Evolutionary conservation across 2,329 filamentous ascomycete genomes (phyloP).

Genomic region (Plectosphaerella sp.): DNA sequence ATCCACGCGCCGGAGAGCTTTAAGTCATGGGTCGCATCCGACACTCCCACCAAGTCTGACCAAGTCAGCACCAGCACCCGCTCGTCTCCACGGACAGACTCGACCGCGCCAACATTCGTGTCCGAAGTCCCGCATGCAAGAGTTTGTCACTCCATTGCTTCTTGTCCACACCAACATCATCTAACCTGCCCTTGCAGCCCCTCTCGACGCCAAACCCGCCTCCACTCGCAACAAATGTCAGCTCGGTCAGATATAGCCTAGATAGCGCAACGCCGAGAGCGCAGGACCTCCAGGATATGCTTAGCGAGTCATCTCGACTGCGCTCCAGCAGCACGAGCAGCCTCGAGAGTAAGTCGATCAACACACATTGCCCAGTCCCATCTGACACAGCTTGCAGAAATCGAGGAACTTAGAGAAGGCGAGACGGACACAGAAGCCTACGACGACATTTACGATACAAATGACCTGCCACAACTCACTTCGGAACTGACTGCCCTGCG

Average conservation of each 20-base stretch:
- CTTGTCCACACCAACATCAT: constrained; percentile 21
- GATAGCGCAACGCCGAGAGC: constrained; percentile 75
- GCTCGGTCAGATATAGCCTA: constrained; percentile 58
- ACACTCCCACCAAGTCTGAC: constrained; percentile 29
- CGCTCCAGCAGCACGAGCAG: constrained; percentile 68
- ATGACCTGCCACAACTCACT: constrained; percentile 39
- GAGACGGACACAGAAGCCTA: constrained; percentile 54
- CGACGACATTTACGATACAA: constrained; percentile 41
- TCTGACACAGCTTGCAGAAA: constrained; percentile 38
- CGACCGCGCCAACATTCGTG: constrained; percentile 12
- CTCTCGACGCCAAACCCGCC: constrained; percentile 46
- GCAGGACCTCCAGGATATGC: constrained; percentile 74
- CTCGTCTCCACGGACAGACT: constrained; percentile 31
- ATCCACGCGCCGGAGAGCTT: constrained; percentile 88
- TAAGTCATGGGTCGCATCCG: constrained; percentile 59
- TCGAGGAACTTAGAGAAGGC: constrained; percentile 48
- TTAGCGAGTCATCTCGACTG: constrained; percentile 46
- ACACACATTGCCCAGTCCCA: not conserved
- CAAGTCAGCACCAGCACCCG: constrained; percentile 22
- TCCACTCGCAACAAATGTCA: constrained; percentile 70
- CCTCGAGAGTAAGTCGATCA: constrained; percentile 64
- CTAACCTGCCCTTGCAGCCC: constrained; percentile 34
- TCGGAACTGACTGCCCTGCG: constrained; percentile 65
- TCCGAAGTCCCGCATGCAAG: too few relatives aligned
- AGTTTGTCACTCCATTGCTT: too few relatives aligned